Evolutionary conservation across 2,329 filamentous ascomycete genomes (phyloP), one percentile per base, ranked within the genome.

Genomic region (Monilinia laxa): DNA sequence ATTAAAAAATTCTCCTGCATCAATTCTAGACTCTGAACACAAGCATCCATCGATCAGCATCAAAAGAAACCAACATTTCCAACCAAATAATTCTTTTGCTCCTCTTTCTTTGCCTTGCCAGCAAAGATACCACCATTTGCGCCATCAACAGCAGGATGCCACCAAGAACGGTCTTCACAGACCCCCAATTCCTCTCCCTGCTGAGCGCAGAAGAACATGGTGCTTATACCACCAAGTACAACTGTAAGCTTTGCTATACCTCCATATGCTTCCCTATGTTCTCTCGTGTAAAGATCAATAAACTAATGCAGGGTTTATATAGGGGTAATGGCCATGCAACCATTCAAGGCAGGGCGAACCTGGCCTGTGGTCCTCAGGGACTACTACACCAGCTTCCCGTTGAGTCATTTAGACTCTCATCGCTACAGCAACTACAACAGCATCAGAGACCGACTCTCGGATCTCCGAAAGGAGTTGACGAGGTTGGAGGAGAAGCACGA

Each of bases 381-480:
- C 1, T 49, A 60, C 31, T 3, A 9, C 57, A 1, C 6, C 3
- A 1, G 35, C 1, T 60, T 60, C 12, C 42, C 42, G 2, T 23
- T 60, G n/a, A 12, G 20, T 14, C 20, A 23, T 16, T 11, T 16
- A 11, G 40, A 59, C 20, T 5, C 5, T 4, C 3, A 20, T 4
- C 2, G 4, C 18, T 49, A 59, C 4, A 6, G 1, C 20, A 35
- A 59, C 11, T 5, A 0, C 0, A 16, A 1, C 1, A 11, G 25
- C 5, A 35, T 59, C 0, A 16, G 20, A 9, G 42, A 59, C 1
- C 4, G 2, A 9, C 42, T 60, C 7, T 49, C 25, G 0, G 1
- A 23, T 1, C 9, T 3, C 14, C 28, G 20, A 3, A 47, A 35
- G 7, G 18, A n/a, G 1, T 23, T 49, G 2, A 25, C 4, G 35